Conservation (phyloP, 1,139 yeast species). For the Pichia sp. region DNA sequence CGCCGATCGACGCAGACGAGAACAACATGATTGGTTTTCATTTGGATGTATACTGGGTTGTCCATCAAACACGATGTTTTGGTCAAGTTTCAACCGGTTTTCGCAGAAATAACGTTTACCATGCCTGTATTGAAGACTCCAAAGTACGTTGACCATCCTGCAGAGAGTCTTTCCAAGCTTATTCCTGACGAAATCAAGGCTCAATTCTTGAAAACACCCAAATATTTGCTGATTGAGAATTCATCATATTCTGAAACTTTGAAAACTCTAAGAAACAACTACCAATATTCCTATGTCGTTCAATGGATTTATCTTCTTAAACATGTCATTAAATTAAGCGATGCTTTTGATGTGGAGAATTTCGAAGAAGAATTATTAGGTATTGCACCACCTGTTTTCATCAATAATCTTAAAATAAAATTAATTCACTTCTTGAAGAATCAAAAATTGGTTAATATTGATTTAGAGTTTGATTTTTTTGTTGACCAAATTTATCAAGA, state of each 20-base stretch:
- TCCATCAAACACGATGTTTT: not conserved
- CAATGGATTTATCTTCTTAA: slow-evolving; percentile 47
- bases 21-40: too few species aligned
- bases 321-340: slow-evolving; percentile 40
- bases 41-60: not conserved
- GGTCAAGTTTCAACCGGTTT: not conserved
- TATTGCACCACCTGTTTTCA: slow-evolving; percentile 35
- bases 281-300: slow-evolving; percentile 38
- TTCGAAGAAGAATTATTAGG: slow-evolving; percentile 50
- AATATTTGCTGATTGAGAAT: slow-evolving; percentile 25
- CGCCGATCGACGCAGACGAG: too few species aligned
- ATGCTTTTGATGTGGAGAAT: slow-evolving; percentile 47
- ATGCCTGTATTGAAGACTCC: slow-evolving; percentile 5
- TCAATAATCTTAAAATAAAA: slow-evolving; percentile 38
- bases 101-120: not conserved
- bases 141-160: slow-evolving; percentile 21
- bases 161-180: slow-evolving; percentile 23
- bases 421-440: slow-evolving; percentile 33
- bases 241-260: slow-evolving; percentile 20
- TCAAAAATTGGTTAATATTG: slow-evolving; percentile 22
- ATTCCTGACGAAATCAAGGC: slow-evolving; percentile 25
- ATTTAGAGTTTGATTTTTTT: slow-evolving; percentile 24
- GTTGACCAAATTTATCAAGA: slow-evolving; percentile 19
- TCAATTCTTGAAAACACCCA: slow-evolving; percentile 27
- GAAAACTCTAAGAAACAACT: slow-evolving; percentile 21